Evolutionary conservation across 1,284 basidiomycete species (phyloP), one percentile per base, ranked within the genome.

Genomic region (Psilocybe mexicana): DNA sequence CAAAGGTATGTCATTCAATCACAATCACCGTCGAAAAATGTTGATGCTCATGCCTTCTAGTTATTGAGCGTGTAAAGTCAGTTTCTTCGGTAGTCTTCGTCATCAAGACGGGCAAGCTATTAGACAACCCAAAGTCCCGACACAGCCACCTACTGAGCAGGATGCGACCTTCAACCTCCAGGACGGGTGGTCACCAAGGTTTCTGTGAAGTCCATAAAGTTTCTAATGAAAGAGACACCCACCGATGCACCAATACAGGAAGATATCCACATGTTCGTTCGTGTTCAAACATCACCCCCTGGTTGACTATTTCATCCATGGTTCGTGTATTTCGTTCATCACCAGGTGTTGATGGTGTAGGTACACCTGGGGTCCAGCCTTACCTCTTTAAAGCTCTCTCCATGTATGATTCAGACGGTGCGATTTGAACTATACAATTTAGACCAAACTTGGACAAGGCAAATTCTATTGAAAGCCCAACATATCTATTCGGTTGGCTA

Each of bases 1-100:
- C 63, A 57, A 52, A 51, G 61, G 61, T 65, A 55, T 24, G 58
- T 46, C 14, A 60, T 63, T 35, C 18, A 18, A 18, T 18, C 63
- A 67, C 26, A 67, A 30, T 33, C 23, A 6, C 6, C n/a, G 10
- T 12, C 6, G 61, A 62, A 59, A 30, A 43, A 55, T 25, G 43
- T 48, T 44, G 25, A 57, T 11, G 11, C 10, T 10, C 7, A 38
- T 45, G 23, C 28, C 43, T 36, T 55, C 24, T 44, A 63, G 62
- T 12, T 63, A 61, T 45, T 63, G 55, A 59, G 24, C 11, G 26
- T 7, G 18, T 40, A 4, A 28, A 18, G 18, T 18, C 18, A 18
- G 18, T 18, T 18, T 18, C 28, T 42, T 42, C 14, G 35, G 18
- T 35, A 12, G 42, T 11, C 14, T 26, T 42, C 43, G 25, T 36